Evolutionary conservation across 345 rosid genomes (phyloP).

Genomic region (Psidium guajava): DNA sequence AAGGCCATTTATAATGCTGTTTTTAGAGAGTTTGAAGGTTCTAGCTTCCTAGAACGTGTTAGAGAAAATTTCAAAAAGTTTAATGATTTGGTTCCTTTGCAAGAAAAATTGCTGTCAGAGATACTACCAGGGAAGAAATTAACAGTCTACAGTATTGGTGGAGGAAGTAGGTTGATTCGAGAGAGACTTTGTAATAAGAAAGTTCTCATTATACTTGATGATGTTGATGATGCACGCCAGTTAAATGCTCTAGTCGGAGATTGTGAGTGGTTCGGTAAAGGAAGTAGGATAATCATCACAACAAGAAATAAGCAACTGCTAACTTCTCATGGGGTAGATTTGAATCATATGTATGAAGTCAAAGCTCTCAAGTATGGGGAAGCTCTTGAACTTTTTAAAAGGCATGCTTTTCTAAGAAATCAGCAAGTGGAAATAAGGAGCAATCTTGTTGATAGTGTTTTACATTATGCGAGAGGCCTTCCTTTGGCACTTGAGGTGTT

Average conservation of each 20-base stretch:
- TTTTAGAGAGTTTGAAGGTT: not conserved
- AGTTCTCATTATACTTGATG: not conserved
- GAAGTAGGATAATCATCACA: not conserved
- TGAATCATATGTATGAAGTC: fast-evolving
- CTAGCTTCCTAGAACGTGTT: not conserved
- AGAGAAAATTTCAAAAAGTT: not conserved
- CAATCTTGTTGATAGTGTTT: not conserved
- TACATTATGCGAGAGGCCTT: not conserved
- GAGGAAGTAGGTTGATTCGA: too few relatives aligned
- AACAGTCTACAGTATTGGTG: too few relatives aligned
- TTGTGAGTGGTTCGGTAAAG: not conserved
- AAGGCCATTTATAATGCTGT: not conserved
- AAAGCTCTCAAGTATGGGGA: fast-evolving
- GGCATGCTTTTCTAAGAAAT: not conserved
- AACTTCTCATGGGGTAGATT: fast-evolving
- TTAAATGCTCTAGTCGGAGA: not conserved
- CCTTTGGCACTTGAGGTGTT: not conserved
- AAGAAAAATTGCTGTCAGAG: too few relatives aligned
- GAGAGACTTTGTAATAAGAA: not conserved
- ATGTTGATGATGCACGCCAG: fast-evolving
- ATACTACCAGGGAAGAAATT: too few relatives aligned
- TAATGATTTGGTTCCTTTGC: not conserved
- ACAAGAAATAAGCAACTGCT: fast-evolving
- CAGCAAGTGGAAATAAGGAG: not conserved
- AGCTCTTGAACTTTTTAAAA: not conserved